Percentiles rank a stretch among this genome's conserved stretches.
Evolutionary conservation across 345 rosid species (phyloP).

Genomic region (Murraya paniculata): DNA sequence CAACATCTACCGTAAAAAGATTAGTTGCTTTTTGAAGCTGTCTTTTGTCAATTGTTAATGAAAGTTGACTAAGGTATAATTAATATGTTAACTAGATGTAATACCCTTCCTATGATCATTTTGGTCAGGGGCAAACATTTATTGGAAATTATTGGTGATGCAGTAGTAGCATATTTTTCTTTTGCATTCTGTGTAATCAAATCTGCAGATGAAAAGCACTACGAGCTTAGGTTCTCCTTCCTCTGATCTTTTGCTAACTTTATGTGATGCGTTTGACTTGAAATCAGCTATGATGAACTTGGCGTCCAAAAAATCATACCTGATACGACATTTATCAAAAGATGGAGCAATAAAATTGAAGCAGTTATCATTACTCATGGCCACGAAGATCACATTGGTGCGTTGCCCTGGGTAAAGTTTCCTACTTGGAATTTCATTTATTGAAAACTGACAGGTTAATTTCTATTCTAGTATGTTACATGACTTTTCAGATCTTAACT

Average conservation of each 20-base stretch:
- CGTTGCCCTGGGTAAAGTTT: constrained; percentile 98
- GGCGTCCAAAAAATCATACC: constrained; percentile 95
- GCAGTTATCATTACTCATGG: constrained; percentile 98
- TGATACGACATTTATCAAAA: constrained; percentile 89
- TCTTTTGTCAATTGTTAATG: constrained; percentile 1
- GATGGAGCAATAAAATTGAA: constrained; percentile 96
- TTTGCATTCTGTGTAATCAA: background rate
- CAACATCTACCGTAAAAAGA: background rate
- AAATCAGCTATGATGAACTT: constrained; percentile 80
- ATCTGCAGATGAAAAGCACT: constrained; percentile 2
- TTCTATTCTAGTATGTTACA: background rate
- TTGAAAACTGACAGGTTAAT: background rate
- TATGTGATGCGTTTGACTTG: constrained; percentile 5
- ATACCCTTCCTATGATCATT: background rate
- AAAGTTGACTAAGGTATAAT: background rate
- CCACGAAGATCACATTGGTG: constrained; percentile 99
- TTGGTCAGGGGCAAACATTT: background rate
- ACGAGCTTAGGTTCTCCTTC: constrained; percentile 6
- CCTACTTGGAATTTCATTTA: constrained; percentile 26
- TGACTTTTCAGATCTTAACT: background rate
- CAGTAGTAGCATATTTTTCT: background rate
- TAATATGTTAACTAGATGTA: background rate
- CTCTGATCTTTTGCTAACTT: constrained; percentile 13
- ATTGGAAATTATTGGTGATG: background rate
- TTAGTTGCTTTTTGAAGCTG: background rate